A percentile compares a stretch with the other conserved stretches of the same genome.
phyloP scores from a whole-genome alignment of 2,329 filamentous ascomycete genomes.

The Cladophialophora yegresii region DNA sequence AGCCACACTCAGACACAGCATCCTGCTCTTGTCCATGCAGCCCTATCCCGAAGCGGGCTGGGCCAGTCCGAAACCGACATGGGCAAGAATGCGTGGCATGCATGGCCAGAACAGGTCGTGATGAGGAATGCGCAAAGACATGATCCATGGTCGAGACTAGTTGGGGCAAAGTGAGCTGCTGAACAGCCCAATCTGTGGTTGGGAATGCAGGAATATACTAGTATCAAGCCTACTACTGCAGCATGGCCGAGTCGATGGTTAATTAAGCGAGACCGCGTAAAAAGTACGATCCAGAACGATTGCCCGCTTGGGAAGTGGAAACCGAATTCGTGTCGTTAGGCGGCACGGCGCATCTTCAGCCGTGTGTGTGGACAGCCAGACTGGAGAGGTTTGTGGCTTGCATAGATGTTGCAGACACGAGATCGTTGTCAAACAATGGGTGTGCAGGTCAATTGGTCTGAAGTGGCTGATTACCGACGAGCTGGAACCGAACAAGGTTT shows the following conservation, averaged over 20 bases:
- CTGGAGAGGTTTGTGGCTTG: neutral
- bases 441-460: neutral
- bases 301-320: neutral
- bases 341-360: neutral
- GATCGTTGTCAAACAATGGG: neutral
- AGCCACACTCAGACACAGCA: neutral
- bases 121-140: slow-evolving; percentile 2
- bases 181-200: neutral
- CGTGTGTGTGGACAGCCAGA: neutral
- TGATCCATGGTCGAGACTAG: neutral
- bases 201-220: neutral
- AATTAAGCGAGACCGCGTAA: neutral
- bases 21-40: neutral
- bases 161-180: neutral
- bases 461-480: neutral
- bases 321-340: neutral
- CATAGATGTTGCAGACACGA: neutral
- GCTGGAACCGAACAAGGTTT: neutral
- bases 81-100: neutral
- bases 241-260: neutral
- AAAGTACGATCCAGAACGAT: neutral
- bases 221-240: neutral
- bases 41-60: slow-evolving; percentile 2
- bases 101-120: neutral
- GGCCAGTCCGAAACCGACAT: slow-evolving; percentile 4